Percentiles rank a stretch among this genome's conserved stretches.
Evolutionary conservation across 129 eudicot species (phyloP).

Genomic region (Gnaphalium uliginosum): DNA sequence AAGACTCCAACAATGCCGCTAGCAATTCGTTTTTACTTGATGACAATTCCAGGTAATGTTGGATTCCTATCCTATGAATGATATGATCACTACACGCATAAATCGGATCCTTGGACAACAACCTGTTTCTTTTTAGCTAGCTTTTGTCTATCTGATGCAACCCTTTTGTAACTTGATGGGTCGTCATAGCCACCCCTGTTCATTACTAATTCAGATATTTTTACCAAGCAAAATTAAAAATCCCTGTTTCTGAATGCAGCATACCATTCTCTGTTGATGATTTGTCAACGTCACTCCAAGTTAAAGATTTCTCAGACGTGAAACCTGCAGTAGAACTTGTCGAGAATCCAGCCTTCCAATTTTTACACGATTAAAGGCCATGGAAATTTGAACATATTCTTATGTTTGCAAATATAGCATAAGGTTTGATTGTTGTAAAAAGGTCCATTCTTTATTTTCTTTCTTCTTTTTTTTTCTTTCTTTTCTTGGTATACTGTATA

Average conservation of each 20-base stretch:
- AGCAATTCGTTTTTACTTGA: conserved; percentile 83
- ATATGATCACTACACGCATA: not conserved
- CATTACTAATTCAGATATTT: not conserved
- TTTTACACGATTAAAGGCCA: conserved; percentile 63
- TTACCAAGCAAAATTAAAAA: not conserved
- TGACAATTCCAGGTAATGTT: conserved; percentile 76
- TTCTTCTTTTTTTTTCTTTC: conserved; percentile 1
- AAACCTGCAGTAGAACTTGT: conserved; percentile 73
- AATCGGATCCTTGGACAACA: not conserved
- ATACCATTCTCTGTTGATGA: conserved; percentile 95
- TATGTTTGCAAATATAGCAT: conserved; percentile 41
- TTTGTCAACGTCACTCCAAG: conserved; percentile 63
- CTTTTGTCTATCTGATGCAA: not conserved
- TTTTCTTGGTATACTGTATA: conserved; percentile 14
- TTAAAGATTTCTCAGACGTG: conserved; percentile 74
- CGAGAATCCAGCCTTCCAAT: conserved; percentile 83
- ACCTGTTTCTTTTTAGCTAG: not conserved
- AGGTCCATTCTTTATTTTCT: conserved; percentile 43
- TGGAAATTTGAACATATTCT: conserved; percentile 31
- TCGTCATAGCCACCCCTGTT: not conserved
- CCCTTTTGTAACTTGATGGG: not conserved
- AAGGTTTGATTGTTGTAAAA: conserved; percentile 43
- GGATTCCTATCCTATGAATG: not conserved
- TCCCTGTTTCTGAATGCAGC: conserved; percentile 43
- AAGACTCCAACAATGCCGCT: conserved; percentile 74